Evolutionary conservation across 202 grass and related monocot genomes (phyloP).

Genomic region (Sporobolus alterniflorus): DNA sequence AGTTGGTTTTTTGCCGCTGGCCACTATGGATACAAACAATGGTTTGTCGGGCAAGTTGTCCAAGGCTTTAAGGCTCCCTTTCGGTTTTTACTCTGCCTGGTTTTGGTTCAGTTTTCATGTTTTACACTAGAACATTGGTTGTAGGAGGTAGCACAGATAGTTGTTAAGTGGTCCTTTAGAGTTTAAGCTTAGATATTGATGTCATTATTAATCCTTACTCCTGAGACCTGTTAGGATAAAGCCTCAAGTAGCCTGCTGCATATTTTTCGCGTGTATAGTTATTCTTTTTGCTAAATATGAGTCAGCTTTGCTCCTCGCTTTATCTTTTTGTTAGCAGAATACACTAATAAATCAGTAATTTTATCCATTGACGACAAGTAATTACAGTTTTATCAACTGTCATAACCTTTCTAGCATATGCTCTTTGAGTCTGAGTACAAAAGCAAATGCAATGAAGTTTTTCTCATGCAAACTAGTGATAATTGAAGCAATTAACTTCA

Average conservation of each 20-base stretch:
- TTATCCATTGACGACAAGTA: neutral
- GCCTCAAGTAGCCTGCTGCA: neutral
- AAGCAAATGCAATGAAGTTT: neutral
- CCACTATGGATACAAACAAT: slow-evolving; percentile 20
- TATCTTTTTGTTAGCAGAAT: neutral
- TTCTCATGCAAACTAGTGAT: neutral
- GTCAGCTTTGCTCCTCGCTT: neutral
- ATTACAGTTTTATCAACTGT: neutral
- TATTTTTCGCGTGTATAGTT: neutral
- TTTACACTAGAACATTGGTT: neutral
- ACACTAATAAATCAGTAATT: neutral
- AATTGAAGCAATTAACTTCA: neutral
- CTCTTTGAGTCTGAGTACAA: neutral
- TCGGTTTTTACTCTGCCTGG: neutral
- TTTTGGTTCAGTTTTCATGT: neutral
- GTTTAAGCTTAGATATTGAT: neutral
- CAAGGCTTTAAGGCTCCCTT: slow-evolving; percentile 9
- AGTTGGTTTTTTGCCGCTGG: slow-evolving; percentile 11
- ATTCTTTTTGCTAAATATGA: neutral
- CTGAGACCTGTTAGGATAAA: neutral
- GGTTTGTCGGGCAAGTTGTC: slow-evolving; percentile 24
- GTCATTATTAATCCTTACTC: slow-evolving; percentile 3
- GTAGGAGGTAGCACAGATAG: neutral
- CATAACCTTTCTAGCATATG: neutral
- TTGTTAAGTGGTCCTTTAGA: slow-evolving; percentile 1